phyloP scores from a whole-genome alignment of 495 filamentous ascomycete genomes.

The Daldinia decipiens region DNA sequence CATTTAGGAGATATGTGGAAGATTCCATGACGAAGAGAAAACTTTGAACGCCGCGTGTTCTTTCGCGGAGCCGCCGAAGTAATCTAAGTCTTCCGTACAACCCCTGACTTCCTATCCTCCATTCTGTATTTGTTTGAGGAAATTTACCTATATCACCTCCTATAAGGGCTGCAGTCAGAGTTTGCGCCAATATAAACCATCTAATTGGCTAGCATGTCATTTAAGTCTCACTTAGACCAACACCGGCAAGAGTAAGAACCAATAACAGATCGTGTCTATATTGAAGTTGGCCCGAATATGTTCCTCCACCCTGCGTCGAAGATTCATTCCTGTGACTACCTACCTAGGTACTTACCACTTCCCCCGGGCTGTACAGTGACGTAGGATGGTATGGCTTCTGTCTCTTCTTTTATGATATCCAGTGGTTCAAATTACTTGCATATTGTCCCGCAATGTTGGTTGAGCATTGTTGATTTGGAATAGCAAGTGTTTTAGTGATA shows the following conservation, averaged over 20 bases:
- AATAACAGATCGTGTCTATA: not conserved
- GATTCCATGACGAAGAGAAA: not conserved
- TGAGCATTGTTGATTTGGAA: constrained; percentile 2
- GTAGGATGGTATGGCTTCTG: constrained; percentile 1
- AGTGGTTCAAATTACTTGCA: not conserved
- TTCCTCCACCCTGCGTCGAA: not conserved
- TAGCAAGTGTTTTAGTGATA: constrained; percentile 11
- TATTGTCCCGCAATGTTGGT: constrained; percentile 3
- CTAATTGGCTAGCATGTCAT: not conserved
- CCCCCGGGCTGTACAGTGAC: constrained; percentile 5
- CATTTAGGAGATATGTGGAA: not conserved
- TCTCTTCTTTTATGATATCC: constrained; percentile 3
- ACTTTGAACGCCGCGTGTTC: not conserved
- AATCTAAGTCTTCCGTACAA: not conserved
- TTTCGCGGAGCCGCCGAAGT: not conserved
- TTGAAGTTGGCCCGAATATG: not conserved
- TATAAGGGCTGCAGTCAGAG: not conserved
- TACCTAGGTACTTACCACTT: not conserved
- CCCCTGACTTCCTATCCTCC: not conserved
- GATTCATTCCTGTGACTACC: too few species aligned
- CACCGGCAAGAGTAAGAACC: not conserved
- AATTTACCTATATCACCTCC: not conserved
- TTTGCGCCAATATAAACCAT: not conserved
- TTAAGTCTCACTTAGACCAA: not conserved
- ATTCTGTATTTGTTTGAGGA: not conserved